Percentiles rank a stretch among this genome's conserved stretches.
Conservation (phyloP, 805 yeast species). For the Starmera pachycereana region DNA sequence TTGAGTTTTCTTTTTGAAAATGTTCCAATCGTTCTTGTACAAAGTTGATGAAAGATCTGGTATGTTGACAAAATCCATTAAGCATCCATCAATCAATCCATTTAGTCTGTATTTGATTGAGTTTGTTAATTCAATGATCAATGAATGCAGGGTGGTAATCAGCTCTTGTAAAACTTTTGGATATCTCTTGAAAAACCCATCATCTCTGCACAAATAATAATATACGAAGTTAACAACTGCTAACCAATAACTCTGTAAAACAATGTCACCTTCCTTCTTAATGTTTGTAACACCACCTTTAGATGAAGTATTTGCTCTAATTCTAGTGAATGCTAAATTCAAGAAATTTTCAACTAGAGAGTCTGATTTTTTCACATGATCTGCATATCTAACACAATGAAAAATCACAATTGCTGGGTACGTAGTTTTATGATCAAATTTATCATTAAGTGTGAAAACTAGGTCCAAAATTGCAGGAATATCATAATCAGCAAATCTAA, state of each 20-base stretch:
- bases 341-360: conserved; percentile 49
- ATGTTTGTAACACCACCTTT: conserved; percentile 45
- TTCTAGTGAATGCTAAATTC: conserved; percentile 49
- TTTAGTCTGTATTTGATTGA: conserved; percentile 54
- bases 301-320: conserved; percentile 49
- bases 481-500: conserved; percentile 50
- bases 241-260: conserved; percentile 77
- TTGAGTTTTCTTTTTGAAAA: conserved; percentile 35
- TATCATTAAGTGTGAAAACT: conserved; percentile 50
- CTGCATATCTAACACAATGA: conserved; percentile 64
- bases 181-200: conserved; percentile 39
- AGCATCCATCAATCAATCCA: conserved; percentile 49
- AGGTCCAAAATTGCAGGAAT: conserved; percentile 66
- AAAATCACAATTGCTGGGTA: conserved; percentile 62
- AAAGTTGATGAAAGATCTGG: conserved; percentile 71
- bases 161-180: conserved; percentile 55
- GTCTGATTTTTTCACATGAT: conserved; percentile 41
- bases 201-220: conserved; percentile 68
- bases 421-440: conserved; percentile 33
- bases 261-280: conserved; percentile 47
- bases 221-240: conserved; percentile 67
- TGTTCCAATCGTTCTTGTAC: conserved; percentile 66
- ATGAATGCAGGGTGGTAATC: conserved; percentile 42
- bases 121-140: conserved; percentile 55
- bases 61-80: conserved; percentile 68